Evolutionary conservation across 805 yeast species (phyloP).

Genomic region (Vanderwaltozyma tropicalis): DNA sequence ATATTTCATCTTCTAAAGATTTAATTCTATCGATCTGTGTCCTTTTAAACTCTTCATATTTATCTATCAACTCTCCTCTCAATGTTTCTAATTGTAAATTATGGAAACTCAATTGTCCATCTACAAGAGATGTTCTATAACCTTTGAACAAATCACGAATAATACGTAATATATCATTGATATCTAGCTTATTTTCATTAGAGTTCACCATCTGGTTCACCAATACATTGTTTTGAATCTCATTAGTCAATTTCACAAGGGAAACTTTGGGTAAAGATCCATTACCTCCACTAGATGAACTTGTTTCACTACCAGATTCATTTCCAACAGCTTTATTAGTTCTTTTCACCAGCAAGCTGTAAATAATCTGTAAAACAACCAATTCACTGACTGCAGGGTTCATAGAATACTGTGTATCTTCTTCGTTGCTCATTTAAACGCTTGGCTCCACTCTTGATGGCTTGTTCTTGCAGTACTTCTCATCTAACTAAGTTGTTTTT

Average conservation of each 20-base stretch:
- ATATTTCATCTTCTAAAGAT: slow-evolving; percentile 17
- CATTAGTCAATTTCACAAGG: slow-evolving; percentile 25
- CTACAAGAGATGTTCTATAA: slow-evolving; percentile 19
- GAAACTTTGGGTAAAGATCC: slow-evolving; percentile 14
- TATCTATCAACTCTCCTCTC: slow-evolving; percentile 10
- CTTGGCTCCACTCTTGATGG: too few relatives aligned
- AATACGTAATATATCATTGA: slow-evolving; percentile 23
- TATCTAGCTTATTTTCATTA: slow-evolving; percentile 19
- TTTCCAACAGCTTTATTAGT: slow-evolving; percentile 1
- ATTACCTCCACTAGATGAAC: neutral
- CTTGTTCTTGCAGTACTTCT: too few relatives aligned
- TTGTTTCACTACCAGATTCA: neutral
- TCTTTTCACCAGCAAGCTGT: slow-evolving; percentile 13
- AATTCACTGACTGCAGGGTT: slow-evolving; percentile 18
- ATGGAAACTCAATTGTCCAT: slow-evolving; percentile 27
- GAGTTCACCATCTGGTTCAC: slow-evolving; percentile 15
- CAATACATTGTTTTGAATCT: slow-evolving; percentile 23
- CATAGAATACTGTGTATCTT: neutral
- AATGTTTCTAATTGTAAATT: slow-evolving; percentile 18
- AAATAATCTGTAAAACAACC: slow-evolving; percentile 25
- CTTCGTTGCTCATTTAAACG: too few relatives aligned
- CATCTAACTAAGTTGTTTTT: too few relatives aligned
- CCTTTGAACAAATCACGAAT: slow-evolving; percentile 23
- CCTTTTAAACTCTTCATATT: slow-evolving; percentile 10
- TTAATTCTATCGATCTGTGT: slow-evolving; percentile 9